Conservation (phyloP, 1,139 yeast genomes). For the Saccharomycopsis hybrid region DNA sequence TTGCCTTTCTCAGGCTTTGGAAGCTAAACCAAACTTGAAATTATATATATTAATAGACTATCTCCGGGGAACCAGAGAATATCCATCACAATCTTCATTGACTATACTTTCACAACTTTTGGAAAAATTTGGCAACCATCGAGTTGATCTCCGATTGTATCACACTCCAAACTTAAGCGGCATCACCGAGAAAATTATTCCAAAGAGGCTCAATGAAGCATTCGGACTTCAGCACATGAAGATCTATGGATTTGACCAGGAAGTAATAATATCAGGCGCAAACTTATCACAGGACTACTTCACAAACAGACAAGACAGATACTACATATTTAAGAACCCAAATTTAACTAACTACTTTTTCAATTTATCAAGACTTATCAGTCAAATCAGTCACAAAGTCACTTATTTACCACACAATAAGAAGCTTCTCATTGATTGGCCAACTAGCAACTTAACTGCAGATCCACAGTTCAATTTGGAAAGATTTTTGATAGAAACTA, state of each 20-base stretch:
- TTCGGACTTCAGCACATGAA: conserved; percentile 96
- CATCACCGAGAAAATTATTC: conserved; percentile 55
- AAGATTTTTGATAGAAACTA: conserved; percentile 54
- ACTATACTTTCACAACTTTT: conserved; percentile 56
- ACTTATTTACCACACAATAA: conserved; percentile 38
- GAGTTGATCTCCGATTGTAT: conserved; percentile 79
- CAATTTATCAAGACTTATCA: conserved; percentile 57
- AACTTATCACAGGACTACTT: conserved; percentile 87
- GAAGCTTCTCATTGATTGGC: conserved; percentile 68
- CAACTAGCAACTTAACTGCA: conserved; percentile 57
- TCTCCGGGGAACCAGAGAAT: conserved; percentile 87
- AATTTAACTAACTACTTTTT: conserved; percentile 67
- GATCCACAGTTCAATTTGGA: conserved; percentile 62
- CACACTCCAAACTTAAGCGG: conserved; percentile 87
- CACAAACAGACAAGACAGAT: conserved; percentile 91
- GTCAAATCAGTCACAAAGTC: conserved; percentile 66
- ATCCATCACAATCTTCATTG: conserved; percentile 76
- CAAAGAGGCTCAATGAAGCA: conserved; percentile 85
- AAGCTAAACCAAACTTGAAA: conserved; percentile 49
- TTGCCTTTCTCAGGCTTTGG: conserved; percentile 54
- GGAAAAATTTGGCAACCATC: conserved; percentile 51
- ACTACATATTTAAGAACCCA: conserved; percentile 59
- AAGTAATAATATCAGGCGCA: conserved; percentile 84
- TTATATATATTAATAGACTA: conserved; percentile 81
- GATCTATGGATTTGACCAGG: conserved; percentile 89